Evolutionary conservation across 2,329 filamentous ascomycete species (phyloP).

Genomic region (Cryphonectria naterciae): DNA sequence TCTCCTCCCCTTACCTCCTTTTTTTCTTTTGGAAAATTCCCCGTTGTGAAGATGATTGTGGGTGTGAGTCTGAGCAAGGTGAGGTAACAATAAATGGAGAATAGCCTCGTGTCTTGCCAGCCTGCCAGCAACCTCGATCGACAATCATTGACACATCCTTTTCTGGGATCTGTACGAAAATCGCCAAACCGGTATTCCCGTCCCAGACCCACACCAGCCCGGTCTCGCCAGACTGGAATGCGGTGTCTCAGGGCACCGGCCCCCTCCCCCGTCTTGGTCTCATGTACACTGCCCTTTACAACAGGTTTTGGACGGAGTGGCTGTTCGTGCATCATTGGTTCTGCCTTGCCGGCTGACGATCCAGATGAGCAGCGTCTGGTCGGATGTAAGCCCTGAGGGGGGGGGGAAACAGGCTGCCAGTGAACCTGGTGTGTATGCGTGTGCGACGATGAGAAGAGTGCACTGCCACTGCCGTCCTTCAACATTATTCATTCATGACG

Average conservation of each 20-base stretch:
- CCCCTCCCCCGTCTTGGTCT: neutral
- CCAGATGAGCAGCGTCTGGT: neutral
- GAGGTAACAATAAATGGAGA: neutral
- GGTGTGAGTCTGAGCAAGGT: neutral
- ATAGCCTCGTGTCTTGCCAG: neutral
- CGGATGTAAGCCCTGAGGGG: neutral
- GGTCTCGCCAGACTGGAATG: conserved; percentile 1
- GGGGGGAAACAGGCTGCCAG: neutral
- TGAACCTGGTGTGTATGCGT: neutral
- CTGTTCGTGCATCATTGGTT: neutral
- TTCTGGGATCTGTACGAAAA: neutral
- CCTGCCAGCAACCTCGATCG: neutral
- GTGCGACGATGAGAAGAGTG: neutral
- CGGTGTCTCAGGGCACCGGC: neutral
- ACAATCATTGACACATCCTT: conserved; percentile 5
- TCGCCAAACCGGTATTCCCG: conserved; percentile 1
- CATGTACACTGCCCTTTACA: neutral
- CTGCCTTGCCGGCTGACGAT: neutral
- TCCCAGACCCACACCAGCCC: neutral
- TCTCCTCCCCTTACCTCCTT: neutral
- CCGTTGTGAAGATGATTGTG: neutral
- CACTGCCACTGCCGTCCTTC: no score
- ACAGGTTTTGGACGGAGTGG: neutral
- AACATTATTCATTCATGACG: neutral
- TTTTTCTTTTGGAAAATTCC: neutral